Evolutionary conservation across 352 stramenopile species (phyloP), one percentile per base, ranked within the genome.

Genomic region (Phytophthora sojae): DNA sequence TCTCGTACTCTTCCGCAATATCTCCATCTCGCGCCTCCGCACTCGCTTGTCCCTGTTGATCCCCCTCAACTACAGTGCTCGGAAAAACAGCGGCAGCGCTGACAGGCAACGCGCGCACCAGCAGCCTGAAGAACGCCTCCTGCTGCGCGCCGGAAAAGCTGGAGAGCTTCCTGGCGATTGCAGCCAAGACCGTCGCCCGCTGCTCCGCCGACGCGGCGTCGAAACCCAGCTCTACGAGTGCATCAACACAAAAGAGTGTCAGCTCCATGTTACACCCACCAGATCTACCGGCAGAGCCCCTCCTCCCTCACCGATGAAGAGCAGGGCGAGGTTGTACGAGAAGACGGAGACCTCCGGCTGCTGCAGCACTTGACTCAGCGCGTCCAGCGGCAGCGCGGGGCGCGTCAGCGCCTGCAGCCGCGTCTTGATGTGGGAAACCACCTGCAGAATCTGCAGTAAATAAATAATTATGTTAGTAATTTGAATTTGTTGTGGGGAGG

Each of bases 391-490:
- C 39, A 95, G 57, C 35, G 61, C 56, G 23, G 85, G 84, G 51
- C 47, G 37, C 8, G 61, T n/a, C 25, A 94, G 69, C n/a, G 82
- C 81, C 44, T 88, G 76, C 0, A 95, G 77, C 7, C 88, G 83
- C 44, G 85, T 93, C 65, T 92, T 91, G 50, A 95, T 72, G 53
- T 95, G 88, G 19, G 82, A 61, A 29, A 95, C 59, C 61, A 93
- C 86, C 64, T 92, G 78, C 15, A 95, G 52, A 56, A 95, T 85
- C 88, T 95, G 44, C 6, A 51, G 17, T 23, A 19, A 23, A 51
- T 9, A 19, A 61, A 35, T 52, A 32, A 32, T 32, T 9, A 32
- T 32, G 29, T 32, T 1, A 32, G 8, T 32, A 32, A 32, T 32
- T 32, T 21, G 21, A 32, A 32, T 32, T 6, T 32, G 1, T 9